These are phyloP conservation scores for Neurospora hispaniola DNA, from an alignment of 495 filamentous ascomycete species.

Conservation along the genomic window DNA sequence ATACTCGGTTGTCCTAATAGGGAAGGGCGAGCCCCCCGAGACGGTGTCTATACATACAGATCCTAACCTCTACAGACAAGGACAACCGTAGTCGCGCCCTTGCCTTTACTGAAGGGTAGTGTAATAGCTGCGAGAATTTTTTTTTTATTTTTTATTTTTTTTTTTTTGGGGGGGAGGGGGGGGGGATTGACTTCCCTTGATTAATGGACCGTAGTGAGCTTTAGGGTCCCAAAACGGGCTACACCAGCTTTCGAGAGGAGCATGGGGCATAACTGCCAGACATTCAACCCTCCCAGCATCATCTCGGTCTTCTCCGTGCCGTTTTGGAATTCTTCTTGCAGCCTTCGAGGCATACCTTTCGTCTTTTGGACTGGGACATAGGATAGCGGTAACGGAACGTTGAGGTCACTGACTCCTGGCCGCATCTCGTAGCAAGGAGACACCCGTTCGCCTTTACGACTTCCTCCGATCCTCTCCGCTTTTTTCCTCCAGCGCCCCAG, in stretches of 20 bases:
- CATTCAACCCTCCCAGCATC: background rate
- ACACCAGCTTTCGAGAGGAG: background rate
- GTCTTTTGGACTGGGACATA: background rate
- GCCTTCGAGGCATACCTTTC: background rate
- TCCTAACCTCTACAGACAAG: background rate
- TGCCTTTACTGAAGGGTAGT: background rate
- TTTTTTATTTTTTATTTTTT: no score
- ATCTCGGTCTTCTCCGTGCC: background rate
- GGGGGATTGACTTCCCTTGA: no score
- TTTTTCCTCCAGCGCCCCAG: background rate
- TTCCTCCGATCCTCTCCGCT: background rate
- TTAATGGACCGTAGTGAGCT: background rate
- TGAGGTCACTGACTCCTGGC: background rate
- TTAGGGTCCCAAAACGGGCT: background rate
- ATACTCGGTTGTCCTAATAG: conserved; percentile 11
- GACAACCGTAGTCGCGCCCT: background rate
- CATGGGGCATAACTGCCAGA: background rate
- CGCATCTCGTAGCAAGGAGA: background rate
- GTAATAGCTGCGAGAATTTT: background rate
- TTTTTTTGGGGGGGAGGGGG: no score
- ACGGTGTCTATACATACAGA: background rate
- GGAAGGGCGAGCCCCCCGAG: conserved; percentile 1
- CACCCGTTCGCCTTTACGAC: background rate
- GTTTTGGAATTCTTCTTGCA: background rate
- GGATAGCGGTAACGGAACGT: background rate